A percentile compares a stretch with the other conserved stretches of the same genome.
Conservation (phyloP, 2,329 filamentous ascomycete species). For the Microdochium paspali region DNA sequence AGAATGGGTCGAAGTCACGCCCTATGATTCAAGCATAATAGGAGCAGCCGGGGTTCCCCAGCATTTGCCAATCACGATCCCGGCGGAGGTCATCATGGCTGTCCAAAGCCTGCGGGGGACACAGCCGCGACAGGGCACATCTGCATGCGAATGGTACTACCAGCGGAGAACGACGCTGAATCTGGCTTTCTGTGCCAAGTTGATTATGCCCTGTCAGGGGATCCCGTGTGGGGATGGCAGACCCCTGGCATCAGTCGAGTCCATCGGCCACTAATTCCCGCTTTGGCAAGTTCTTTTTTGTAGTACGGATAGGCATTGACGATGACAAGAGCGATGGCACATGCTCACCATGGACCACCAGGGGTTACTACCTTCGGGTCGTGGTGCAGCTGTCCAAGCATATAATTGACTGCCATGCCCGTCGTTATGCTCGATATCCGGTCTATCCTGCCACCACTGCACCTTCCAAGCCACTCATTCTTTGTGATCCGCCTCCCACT, state of each 20-base stretch:
- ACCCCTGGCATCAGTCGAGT: not conserved
- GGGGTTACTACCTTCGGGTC: not conserved
- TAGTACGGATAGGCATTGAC: not conserved
- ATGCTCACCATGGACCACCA: not conserved
- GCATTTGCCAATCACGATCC: not conserved
- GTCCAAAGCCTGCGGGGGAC: not conserved
- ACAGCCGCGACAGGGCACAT: not conserved
- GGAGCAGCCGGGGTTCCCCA: not conserved
- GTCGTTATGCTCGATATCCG: not conserved
- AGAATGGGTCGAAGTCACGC: no score
- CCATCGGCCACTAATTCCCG: not conserved
- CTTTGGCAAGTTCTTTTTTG: not conserved
- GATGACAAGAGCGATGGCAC: not conserved
- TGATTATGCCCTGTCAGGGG: not conserved
- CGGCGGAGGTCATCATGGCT: not conserved
- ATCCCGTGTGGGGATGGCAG: not conserved
- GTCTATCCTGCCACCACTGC: not conserved
- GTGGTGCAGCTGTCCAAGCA: not conserved
- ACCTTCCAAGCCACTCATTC: not conserved
- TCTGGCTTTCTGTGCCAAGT: not conserved
- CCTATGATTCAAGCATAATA: not conserved
- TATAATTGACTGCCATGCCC: not conserved
- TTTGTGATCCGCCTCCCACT: not conserved
- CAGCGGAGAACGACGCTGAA: not conserved
- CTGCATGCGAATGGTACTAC: not conserved